Conservation (phyloP, 2,329 filamentous ascomycete species). For the Byssothecium circinans region DNA sequence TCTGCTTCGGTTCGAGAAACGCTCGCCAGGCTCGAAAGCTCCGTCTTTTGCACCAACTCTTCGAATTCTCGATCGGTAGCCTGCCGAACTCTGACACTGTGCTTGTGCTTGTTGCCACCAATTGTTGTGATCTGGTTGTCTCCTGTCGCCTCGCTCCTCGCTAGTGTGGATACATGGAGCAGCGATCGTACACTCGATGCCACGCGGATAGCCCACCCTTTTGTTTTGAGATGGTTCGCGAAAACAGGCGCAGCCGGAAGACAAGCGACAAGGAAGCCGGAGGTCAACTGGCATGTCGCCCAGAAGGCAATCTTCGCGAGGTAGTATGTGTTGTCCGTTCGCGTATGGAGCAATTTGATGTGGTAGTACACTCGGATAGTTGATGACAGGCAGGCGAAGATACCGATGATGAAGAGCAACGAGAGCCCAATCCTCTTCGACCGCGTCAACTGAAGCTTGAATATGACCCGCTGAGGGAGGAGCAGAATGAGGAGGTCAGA, state of each 20-base stretch:
- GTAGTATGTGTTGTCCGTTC: background rate
- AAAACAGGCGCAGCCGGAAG: background rate
- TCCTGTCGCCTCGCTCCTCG: background rate
- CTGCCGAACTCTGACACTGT: background rate
- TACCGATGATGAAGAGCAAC: conserved; percentile 1
- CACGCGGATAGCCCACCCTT: conserved; percentile 1
- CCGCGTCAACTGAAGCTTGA: background rate
- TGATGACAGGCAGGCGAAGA: conserved; percentile 1
- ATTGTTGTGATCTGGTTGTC: background rate
- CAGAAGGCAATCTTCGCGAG: background rate
- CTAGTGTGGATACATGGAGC: background rate
- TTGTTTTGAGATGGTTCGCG: background rate
- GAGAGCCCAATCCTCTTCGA: background rate
- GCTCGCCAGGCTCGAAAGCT: background rate
- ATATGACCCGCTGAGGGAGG: conserved; percentile 5
- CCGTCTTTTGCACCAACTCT: conserved; percentile 2
- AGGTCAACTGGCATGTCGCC: background rate
- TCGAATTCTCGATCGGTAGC: conserved; percentile 3
- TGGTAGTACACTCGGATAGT: conserved; percentile 3
- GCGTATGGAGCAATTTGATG: background rate
- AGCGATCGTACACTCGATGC: background rate
- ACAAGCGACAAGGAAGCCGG: conserved; percentile 5
- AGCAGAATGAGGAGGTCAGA: conserved; percentile 1
- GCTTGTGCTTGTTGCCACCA: background rate
- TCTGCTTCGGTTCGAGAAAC: background rate